phyloP scores from a whole-genome alignment of 192 early-diverging fungal species.

The Gamsiella multidivaricata region DNA sequence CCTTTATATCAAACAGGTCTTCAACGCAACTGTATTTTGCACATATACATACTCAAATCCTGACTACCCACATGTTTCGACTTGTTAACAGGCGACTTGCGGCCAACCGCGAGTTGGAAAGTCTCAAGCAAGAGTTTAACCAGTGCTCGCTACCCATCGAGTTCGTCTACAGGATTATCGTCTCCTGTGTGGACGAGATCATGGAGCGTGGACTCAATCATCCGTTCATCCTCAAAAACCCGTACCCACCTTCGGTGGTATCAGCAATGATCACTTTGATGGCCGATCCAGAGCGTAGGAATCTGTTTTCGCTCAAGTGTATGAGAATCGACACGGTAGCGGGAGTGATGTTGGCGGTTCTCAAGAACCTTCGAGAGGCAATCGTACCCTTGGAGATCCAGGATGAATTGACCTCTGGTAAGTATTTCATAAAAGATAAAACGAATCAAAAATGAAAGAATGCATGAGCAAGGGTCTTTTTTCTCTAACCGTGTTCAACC shows the following conservation, averaged over 20 bases:
- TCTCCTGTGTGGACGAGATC: constrained; percentile 47
- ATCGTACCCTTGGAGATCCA: constrained; percentile 50
- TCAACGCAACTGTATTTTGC: too few species aligned
- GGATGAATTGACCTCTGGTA: constrained; percentile 39
- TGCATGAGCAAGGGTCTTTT: background rate
- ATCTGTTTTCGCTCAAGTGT: constrained; percentile 46
- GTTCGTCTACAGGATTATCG: constrained; percentile 47
- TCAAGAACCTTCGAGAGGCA: constrained; percentile 46
- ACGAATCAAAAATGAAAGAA: background rate
- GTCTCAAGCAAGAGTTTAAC: constrained; percentile 46
- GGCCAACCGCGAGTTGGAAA: constrained; percentile 31
- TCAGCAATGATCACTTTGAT: constrained; percentile 37
- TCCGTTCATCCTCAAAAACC: constrained; percentile 46
- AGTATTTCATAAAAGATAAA: constrained; percentile 1
- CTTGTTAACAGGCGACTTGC: constrained; percentile 46
- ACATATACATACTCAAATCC: too few species aligned
- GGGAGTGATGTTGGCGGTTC: constrained; percentile 43
- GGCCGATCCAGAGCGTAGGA: constrained; percentile 45
- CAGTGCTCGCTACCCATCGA: constrained; percentile 52
- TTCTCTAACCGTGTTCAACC: too few species aligned
- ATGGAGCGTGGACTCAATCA: constrained; percentile 49
- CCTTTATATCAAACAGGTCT: too few species aligned
- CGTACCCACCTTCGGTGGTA: constrained; percentile 40
- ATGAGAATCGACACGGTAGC: constrained; percentile 49
- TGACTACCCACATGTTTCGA: too few species aligned